These are phyloP conservation scores for Colletotrichum orchidophilum DNA, from an alignment of 2,329 filamentous ascomycete genomes.

Conservation along the genomic window DNA sequence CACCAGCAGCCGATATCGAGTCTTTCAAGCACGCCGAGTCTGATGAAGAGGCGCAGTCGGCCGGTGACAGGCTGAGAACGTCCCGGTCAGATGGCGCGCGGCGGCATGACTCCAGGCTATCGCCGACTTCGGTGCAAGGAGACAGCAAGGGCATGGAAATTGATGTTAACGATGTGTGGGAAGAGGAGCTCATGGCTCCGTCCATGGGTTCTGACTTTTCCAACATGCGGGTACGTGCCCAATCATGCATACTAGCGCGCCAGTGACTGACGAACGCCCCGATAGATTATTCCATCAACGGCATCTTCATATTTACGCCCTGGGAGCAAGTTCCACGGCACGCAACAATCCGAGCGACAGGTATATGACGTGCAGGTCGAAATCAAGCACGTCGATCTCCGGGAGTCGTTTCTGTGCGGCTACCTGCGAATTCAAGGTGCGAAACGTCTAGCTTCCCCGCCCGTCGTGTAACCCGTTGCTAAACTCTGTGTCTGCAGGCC, in stretches of 20 bases:
- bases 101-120: constrained; percentile 5
- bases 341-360: constrained; percentile 91
- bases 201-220: constrained; percentile 51
- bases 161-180: constrained; percentile 26
- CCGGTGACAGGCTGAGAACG: constrained; percentile 10
- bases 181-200: constrained; percentile 44
- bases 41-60: constrained; percentile 43
- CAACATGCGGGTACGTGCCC: constrained; percentile 45
- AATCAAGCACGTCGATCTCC: constrained; percentile 95
- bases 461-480: constrained; percentile 15
- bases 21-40: constrained; percentile 51
- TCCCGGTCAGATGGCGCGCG: constrained; percentile 3
- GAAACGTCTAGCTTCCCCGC: constrained; percentile 36
- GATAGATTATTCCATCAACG: constrained; percentile 77
- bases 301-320: constrained; percentile 87
- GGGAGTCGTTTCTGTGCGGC: constrained; percentile 92
- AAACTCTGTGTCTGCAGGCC: constrained; percentile 61
- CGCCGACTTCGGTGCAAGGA: constrained; percentile 5
- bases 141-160: constrained; percentile 40
- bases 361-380: constrained; percentile 96
- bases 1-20: constrained; percentile 44
- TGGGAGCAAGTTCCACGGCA: constrained; percentile 88
- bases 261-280: not conserved
- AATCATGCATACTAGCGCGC: not conserved
- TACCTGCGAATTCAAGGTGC: constrained; percentile 94